phyloP scores from a whole-genome alignment of 768 basidiomycete genomes.

The Leucocoprinus sp. region DNA sequence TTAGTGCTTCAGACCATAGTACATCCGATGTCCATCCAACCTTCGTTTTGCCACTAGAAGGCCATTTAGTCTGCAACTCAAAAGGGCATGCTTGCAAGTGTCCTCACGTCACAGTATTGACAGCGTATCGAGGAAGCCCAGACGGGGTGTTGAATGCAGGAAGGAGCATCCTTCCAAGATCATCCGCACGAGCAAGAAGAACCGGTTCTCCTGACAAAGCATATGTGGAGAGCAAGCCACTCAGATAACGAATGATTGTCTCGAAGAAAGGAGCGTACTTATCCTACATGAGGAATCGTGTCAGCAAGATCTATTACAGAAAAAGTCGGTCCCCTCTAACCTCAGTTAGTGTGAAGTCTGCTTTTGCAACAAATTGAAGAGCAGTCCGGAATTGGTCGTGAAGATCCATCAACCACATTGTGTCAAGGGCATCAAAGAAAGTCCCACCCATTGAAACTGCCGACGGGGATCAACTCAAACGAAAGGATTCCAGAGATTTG shows the following conservation, averaged over 20 bases:
- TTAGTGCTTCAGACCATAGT: conserved; percentile 35
- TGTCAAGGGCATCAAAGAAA: conserved; percentile 72
- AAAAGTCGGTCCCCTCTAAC: not conserved
- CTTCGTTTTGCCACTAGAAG: conserved; percentile 28
- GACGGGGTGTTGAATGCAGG: conserved; percentile 63
- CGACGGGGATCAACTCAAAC: not conserved
- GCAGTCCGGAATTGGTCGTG: conserved; percentile 55
- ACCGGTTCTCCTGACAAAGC: conserved; percentile 60
- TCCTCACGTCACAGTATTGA: conserved; percentile 52
- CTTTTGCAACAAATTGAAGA: conserved; percentile 38
- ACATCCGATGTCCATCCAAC: conserved; percentile 24
- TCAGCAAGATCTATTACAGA: not conserved
- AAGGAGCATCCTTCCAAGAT: conserved; percentile 61
- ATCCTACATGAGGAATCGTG: conserved; percentile 9
- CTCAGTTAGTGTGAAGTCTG: conserved; percentile 31
- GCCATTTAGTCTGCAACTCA: not conserved
- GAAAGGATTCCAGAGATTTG: not conserved
- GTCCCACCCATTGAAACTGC: conserved; percentile 75
- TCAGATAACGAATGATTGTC: conserved; percentile 78
- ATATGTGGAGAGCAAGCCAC: conserved; percentile 75
- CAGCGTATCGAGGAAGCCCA: conserved; percentile 61
- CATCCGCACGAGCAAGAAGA: conserved; percentile 60
- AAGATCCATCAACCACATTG: conserved; percentile 75
- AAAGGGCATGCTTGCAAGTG: not conserved
- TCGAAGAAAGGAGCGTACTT: conserved; percentile 56